Evolutionary conservation across 108 stramenopile genomes (phyloP), one percentile per base, ranked within the genome.

Genomic region (Pseudonitzschia multiseries): DNA sequence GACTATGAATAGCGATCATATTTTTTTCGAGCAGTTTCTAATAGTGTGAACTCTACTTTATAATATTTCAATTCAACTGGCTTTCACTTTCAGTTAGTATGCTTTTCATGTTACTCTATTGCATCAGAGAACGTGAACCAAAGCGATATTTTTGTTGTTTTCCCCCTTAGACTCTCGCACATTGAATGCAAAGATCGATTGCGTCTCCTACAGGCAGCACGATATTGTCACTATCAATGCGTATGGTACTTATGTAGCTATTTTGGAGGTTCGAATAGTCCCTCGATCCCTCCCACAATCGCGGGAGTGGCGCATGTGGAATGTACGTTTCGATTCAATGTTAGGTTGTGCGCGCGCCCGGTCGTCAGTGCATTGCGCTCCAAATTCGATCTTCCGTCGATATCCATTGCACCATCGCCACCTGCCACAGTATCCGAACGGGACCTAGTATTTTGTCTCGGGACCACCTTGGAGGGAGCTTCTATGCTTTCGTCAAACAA

Each of bases 401-500:
- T 12, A 10, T 4, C 10, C 3, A 24, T 26, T 22, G 1, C 26
- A 8, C 61, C 4, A 40, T 33, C 31, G 10, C 17, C 61, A 8
- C 10, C 0, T 62, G 15, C 61, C 31, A 40, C 31, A 9, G 26
- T 24, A 2, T 22, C 26, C 17, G 54, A 56, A 26, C 2, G 2
- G 26, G 22, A 26, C 17, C 46, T 14, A 5, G 46, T 48, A 18
- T 2, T 18, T 59, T 31, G 29, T 59, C 26, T 59, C 20, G 21
- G 26, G 29, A 59, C 57, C 26, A 40, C 61, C 32, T 62, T 62
- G 27, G 32, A 29, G 10, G 86, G 86, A 31, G 86, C 86, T 18
- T 80, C 79, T n/a, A 87, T 72, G 14, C 71, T 83, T 72, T 80
- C 84, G 42, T 87, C 86, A 74, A 69, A 84, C 27, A 83, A 52